These are phyloP conservation scores for Mortierella sp. DNA, from an alignment of 371 early-diverging fungal species.

Conservation along the genomic window DNA sequence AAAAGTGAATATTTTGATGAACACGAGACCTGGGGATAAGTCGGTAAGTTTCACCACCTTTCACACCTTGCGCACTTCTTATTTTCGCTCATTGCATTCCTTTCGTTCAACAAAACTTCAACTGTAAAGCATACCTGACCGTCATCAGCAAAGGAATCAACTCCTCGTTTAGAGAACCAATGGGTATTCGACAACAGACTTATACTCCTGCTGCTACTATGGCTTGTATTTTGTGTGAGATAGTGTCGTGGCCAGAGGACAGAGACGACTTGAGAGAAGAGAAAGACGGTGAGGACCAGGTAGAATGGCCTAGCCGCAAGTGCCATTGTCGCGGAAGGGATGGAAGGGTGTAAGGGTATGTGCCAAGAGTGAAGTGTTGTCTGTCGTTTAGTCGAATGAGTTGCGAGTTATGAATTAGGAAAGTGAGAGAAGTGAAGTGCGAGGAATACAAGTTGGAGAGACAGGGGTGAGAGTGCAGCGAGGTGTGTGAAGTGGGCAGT, in stretches of 20 bases:
- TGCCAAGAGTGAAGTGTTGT: background rate
- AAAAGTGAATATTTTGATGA: too few relatives aligned
- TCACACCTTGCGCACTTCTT: too few relatives aligned
- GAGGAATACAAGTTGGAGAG: too few relatives aligned
- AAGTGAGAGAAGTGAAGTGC: too few relatives aligned
- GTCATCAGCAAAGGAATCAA: conserved; percentile 15
- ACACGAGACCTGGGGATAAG: too few relatives aligned
- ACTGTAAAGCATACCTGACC: conserved; percentile 25
- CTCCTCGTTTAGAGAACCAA: conserved; percentile 33
- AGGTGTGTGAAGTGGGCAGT: background rate
- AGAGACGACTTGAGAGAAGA: conserved; percentile 35
- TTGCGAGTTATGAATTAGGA: background rate
- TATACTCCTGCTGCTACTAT: background rate
- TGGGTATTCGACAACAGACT: background rate
- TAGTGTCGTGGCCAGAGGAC: conserved; percentile 46
- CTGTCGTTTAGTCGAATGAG: too few relatives aligned
- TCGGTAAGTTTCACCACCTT: too few relatives aligned
- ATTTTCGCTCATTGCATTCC: too few relatives aligned
- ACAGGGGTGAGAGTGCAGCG: background rate
- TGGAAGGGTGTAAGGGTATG: background rate
- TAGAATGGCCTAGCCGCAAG: conserved; percentile 41
- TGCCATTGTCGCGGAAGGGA: conserved; percentile 19
- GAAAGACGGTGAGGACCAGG: conserved; percentile 43
- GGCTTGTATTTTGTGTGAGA: conserved; percentile 6
- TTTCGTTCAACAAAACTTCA: background rate